Conservation (phyloP, 176 grass and related monocot genomes). For the Saccharum officinarum region DNA sequence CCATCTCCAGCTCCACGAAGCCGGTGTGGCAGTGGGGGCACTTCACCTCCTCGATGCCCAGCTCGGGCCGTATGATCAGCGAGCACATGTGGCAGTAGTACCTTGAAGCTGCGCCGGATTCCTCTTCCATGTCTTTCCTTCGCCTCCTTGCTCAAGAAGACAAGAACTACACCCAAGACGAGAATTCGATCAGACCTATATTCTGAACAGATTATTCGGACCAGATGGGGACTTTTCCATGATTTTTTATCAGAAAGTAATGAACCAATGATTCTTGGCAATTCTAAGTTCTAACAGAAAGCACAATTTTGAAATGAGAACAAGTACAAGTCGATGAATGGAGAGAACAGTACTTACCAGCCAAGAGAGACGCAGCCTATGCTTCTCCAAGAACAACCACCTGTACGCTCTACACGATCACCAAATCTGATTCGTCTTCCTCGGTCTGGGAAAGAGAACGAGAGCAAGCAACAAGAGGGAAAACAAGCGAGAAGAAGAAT, state of each 20-base stretch:
- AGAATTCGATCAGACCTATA: background rate
- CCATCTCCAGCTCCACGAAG: conserved; percentile 88
- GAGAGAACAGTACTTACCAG: background rate
- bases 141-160: background rate
- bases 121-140: conserved; percentile 40
- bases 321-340: background rate
- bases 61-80: conserved; percentile 55
- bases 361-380: background rate
- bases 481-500: conserved; percentile 17
- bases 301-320: background rate
- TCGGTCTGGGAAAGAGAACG: background rate
- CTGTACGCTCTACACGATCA: background rate
- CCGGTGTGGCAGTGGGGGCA: conserved; percentile 82
- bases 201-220: background rate
- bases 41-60: conserved; percentile 56
- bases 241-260: background rate
- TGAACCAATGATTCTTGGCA: background rate
- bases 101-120: conserved; percentile 33
- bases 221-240: background rate
- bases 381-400: background rate
- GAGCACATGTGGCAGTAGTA: conserved; percentile 90
- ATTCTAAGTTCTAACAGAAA: background rate
- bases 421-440: background rate
- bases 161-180: conserved; percentile 6
- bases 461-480: background rate